Percentiles rank a stretch among this genome's conserved stretches.
phyloP scores from a whole-genome alignment of 2,329 filamentous ascomycete species.

The Aspergillus quadrilineatus region DNA sequence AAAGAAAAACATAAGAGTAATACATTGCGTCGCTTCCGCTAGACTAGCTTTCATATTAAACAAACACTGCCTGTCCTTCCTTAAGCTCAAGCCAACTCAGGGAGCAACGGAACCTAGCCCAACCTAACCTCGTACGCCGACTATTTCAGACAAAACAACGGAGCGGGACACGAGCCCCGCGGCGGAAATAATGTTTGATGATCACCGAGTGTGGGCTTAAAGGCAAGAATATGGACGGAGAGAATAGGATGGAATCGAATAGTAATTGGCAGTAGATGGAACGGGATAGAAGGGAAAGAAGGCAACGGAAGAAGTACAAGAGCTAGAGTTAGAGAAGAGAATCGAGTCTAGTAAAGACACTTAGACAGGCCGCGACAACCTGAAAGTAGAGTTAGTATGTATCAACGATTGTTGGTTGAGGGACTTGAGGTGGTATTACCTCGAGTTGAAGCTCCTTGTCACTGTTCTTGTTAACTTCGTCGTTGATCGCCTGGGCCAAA shows the following conservation, averaged over 20 bases:
- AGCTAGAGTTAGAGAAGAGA: constrained; percentile 69
- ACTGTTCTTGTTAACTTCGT: constrained; percentile 82
- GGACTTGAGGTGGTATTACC: constrained; percentile 52
- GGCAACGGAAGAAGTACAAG: constrained; percentile 8
- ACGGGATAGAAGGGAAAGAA: constrained; percentile 9
- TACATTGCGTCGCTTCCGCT: constrained; percentile 11
- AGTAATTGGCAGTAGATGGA: constrained; percentile 5
- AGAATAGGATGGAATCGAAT: constrained; percentile 2
- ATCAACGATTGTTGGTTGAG: constrained; percentile 11
- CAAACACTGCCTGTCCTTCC: background rate
- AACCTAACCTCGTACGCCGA: constrained; percentile 5
- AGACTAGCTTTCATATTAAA: constrained; percentile 9
- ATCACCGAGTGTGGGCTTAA: background rate
- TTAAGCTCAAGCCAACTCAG: background rate
- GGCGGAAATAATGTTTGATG: constrained; percentile 7
- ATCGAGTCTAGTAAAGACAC: constrained; percentile 95
- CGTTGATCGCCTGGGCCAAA: constrained; percentile 78
- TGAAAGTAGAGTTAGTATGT: constrained; percentile 32
- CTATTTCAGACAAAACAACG: constrained; percentile 2
- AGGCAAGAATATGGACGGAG: constrained; percentile 4
- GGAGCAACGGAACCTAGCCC: background rate
- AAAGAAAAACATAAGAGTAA: constrained; percentile 5
- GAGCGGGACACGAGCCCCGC: background rate
- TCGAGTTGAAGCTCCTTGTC: constrained; percentile 96
- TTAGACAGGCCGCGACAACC: constrained; percentile 90